Percentiles rank a stretch among this genome's conserved stretches.
Conservation (phyloP, 176 grass and related monocot genomes). For the Poa pratensis region DNA sequence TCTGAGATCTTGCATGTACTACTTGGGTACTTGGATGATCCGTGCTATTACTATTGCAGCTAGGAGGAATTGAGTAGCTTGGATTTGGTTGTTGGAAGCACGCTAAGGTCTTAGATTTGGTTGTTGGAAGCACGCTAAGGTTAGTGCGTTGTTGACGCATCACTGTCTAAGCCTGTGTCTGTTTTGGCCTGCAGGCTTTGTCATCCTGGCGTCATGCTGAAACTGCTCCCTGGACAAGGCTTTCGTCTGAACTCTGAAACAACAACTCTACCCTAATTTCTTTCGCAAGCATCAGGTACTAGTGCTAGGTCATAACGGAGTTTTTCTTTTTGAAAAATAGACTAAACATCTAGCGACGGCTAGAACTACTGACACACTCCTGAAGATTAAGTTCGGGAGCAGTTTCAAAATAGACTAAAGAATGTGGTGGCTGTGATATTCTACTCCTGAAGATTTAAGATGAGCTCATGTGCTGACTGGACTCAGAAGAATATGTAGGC, state of each 20-base stretch:
- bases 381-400: too few relatives aligned
- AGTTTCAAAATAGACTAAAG: too few relatives aligned
- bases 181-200: conserved; percentile 19
- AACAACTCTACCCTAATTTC: neutral
- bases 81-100: conserved; percentile 37
- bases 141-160: conserved; percentile 31
- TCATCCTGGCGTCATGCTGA: conserved; percentile 31
- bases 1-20: neutral
- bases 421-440: neutral
- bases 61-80: neutral
- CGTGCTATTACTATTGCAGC: neutral
- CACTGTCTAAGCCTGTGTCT: neutral
- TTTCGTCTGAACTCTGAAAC: neutral
- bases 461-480: neutral
- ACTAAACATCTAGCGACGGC: neutral
- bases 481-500: conserved; percentile 9
- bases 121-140: conserved; percentile 34
- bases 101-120: neutral
- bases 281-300: neutral
- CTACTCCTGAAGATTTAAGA: neutral
- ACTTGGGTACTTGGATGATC: neutral
- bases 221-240: conserved; percentile 11
- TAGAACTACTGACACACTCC: too few relatives aligned
- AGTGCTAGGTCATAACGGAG: neutral
- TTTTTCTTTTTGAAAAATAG: neutral